Conservation (phyloP, 2,329 filamentous ascomycete genomes). For the Rosellinia necatrix region DNA sequence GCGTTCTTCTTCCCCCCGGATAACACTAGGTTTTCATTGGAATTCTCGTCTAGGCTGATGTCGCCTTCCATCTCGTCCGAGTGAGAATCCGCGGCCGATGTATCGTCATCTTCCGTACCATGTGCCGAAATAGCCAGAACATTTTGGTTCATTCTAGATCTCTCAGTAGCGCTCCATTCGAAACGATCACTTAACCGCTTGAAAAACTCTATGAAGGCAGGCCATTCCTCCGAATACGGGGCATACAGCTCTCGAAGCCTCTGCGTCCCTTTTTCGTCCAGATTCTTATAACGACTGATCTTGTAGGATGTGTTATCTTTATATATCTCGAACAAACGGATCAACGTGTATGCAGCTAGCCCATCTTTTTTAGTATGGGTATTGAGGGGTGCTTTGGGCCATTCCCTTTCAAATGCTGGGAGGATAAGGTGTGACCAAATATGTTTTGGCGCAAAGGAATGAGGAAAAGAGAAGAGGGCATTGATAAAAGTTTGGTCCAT, state of each 20-base stretch:
- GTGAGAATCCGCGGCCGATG: neutral
- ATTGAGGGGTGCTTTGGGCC: constrained; percentile 25
- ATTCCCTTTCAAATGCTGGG: constrained; percentile 26
- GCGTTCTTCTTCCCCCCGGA: constrained; percentile 48
- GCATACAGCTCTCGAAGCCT: constrained; percentile 17
- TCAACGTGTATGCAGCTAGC: constrained; percentile 27
- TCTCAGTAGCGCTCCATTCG: constrained; percentile 26
- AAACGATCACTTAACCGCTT: constrained; percentile 36
- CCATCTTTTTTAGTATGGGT: constrained; percentile 20
- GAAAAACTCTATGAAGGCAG: constrained; percentile 31
- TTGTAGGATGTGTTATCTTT: constrained; percentile 16
- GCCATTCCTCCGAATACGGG: constrained; percentile 17
- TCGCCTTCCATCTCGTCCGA: constrained; percentile 15
- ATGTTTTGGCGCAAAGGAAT: constrained; percentile 13
- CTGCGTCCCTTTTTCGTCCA: constrained; percentile 23
- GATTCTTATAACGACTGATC: constrained; percentile 27
- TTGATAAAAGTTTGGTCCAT: constrained; percentile 29
- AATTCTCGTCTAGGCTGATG: constrained; percentile 31
- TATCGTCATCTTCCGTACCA: constrained; percentile 5
- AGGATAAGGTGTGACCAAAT: constrained; percentile 40
- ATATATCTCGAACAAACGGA: constrained; percentile 36
- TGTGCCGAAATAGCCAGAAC: neutral
- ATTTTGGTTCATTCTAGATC: neutral
- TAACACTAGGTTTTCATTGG: constrained; percentile 40
- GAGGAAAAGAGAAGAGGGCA: constrained; percentile 35